Evolutionary conservation across 805 yeast genomes (phyloP).

Genomic region (Metschnikowia cubensis): DNA sequence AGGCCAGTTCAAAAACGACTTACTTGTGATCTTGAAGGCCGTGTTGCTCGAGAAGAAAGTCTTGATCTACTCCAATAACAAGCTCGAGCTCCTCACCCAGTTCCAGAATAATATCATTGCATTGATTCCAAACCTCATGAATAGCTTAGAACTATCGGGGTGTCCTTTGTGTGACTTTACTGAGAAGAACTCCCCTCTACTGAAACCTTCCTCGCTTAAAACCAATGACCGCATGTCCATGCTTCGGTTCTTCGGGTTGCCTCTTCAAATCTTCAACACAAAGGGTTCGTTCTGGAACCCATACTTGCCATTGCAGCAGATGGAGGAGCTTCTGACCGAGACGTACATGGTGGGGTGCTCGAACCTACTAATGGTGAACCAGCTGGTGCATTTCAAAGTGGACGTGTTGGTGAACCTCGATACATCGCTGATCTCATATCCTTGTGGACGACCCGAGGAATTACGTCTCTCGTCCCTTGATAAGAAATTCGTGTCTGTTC

Average conservation of each 20-base stretch:
- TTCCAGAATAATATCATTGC: conserved; percentile 81
- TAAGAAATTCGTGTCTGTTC: conserved; percentile 65
- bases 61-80: conserved; percentile 67
- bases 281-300: conserved; percentile 88
- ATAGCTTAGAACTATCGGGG: conserved; percentile 71
- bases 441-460: conserved; percentile 33
- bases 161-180: conserved; percentile 62
- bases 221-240: conserved; percentile 77
- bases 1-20: conserved; percentile 51
- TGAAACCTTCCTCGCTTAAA: conserved; percentile 61
- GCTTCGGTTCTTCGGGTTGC: conserved; percentile 78
- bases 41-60: conserved; percentile 70
- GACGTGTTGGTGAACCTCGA: conserved; percentile 76
- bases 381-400: conserved; percentile 50
- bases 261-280: conserved; percentile 75
- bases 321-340: conserved; percentile 65
- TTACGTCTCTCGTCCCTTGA: conserved; percentile 46
- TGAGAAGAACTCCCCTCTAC: conserved; percentile 45
- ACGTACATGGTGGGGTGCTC: conserved; percentile 84
- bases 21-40: conserved; percentile 70
- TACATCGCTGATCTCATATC: conserved; percentile 45
- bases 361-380: conserved; percentile 72
- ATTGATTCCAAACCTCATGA: conserved; percentile 74
- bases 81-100: conserved; percentile 76
- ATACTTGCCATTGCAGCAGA: conserved; percentile 88